Evolutionary conservation across 2,329 filamentous ascomycete genomes (phyloP), one percentile per base, ranked within the genome.

Genomic region (Epichloe sibirici): DNA sequence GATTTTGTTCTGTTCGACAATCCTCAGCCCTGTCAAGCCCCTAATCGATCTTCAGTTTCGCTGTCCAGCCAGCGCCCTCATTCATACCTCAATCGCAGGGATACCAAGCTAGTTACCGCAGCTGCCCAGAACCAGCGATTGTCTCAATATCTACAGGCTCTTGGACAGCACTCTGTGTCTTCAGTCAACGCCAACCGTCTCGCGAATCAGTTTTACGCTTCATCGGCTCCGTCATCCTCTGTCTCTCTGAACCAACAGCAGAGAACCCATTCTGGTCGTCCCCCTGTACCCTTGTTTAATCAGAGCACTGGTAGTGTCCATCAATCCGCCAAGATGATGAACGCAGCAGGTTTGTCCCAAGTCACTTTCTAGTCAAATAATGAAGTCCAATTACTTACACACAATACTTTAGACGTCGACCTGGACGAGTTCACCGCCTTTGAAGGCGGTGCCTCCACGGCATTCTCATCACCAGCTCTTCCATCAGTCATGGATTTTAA

Each of bases 1-100:
- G 86, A 90, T 82, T 90, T 90, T 69, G 83, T 87, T 72, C 81
- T 90, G 76, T 88, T 83, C 82, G 76, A 79, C 68, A 72, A 74
- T 56, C 75, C 72, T 56, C 64, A 65, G 67, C 72, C 62, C 57
- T 59, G 56, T 59, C 63, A 59, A 58, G 63, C 49, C 64, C 67
- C 57, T 70, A 70, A 65, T 66, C 63, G 61, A 57, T 60, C 65
- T 59, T 58, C 69, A 59, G 65, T 63, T 57, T 67, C 67, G 56
- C 69, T 71, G 63, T 64, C 67, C 55, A 60, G 59, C 54, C 67
- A 70, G 66, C 73, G 70, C 62, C 70, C 65, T 70, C 70, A 69
- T 69, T 73, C 74, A 65, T 70, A 65, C 57, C 66, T 69, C 61
- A 63, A 77, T 62, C 71, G 75, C 63, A 69, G 66, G 60, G 69